These are phyloP conservation scores for Exsudoporus frostii DNA, from an alignment of 768 basidiomycete genomes.

Conservation along the genomic window DNA sequence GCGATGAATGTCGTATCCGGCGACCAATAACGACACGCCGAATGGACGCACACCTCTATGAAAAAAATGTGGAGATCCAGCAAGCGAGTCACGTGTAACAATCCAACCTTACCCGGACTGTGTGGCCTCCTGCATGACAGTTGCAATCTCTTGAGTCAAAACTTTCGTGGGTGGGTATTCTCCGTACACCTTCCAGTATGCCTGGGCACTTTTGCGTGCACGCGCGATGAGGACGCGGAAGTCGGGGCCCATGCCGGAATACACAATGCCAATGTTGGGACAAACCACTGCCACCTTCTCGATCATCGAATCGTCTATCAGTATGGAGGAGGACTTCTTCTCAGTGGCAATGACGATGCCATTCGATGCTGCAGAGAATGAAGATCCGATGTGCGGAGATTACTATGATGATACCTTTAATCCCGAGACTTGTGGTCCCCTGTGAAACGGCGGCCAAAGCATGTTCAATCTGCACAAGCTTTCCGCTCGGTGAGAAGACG, in stretches of 20 bases:
- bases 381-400: slow-evolving; percentile 22
- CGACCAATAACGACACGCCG: slow-evolving; percentile 94
- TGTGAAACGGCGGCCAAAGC: slow-evolving; percentile 94
- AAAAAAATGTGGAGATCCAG: slow-evolving; percentile 33
- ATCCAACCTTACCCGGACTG: slow-evolving; percentile 81
- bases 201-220: slow-evolving; percentile 96
- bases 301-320: slow-evolving; percentile 97
- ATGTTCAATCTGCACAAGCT: slow-evolving; percentile 99
- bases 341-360: slow-evolving; percentile 99
- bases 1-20: slow-evolving; percentile 93
- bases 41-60: slow-evolving; percentile 97
- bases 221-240: slow-evolving; percentile 92
- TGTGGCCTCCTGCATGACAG: slow-evolving; percentile 98
- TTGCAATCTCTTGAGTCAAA: slow-evolving; percentile 95
- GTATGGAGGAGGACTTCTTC: slow-evolving; percentile 97
- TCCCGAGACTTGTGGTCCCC: slow-evolving; percentile 95
- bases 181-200: slow-evolving; percentile 99
- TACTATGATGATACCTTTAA: slow-evolving; percentile 71
- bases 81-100: slow-evolving; percentile 22
- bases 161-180: slow-evolving; percentile 98
- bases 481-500: slow-evolving; percentile 98
- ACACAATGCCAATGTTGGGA: slow-evolving; percentile 99
- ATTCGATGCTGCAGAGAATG: slow-evolving; percentile 74
- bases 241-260: slow-evolving; percentile 99
- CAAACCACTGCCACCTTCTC: slow-evolving; percentile 97